A percentile compares a stretch with the other conserved stretches of the same genome.
Conservation (phyloP, 75 land plant genomes). For the Selaginella moellendorffii region DNA sequence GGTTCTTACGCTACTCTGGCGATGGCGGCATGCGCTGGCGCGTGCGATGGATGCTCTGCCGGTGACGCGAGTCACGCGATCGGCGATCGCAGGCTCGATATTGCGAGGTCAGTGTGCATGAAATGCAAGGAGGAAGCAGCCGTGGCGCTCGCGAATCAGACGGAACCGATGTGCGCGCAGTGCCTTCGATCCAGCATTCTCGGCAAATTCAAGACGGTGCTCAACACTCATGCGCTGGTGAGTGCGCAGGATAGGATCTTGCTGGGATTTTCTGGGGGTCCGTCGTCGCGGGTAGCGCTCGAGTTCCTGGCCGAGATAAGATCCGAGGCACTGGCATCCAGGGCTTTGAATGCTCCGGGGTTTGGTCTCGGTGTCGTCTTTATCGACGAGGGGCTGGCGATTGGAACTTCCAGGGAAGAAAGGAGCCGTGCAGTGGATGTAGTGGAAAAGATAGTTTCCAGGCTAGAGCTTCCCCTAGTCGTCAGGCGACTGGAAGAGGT, state of each 20-base stretch:
- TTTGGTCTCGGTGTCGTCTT: slow-evolving; percentile 82
- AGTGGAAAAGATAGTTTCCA: slow-evolving; percentile 39
- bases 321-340: slow-evolving; percentile 58
- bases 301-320: slow-evolving; percentile 84
- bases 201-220: slow-evolving; percentile 69
- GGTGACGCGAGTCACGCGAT: no score
- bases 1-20: no score
- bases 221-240: slow-evolving; percentile 58
- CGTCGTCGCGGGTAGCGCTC: slow-evolving; percentile 72
- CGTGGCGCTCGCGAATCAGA: not conserved
- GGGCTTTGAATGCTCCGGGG: slow-evolving; percentile 40
- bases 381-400: slow-evolving; percentile 46
- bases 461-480: slow-evolving; percentile 33
- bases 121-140: not conserved
- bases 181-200: slow-evolving; percentile 49
- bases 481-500: slow-evolving; percentile 41
- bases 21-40: no score
- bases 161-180: not conserved
- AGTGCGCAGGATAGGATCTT: slow-evolving; percentile 59
- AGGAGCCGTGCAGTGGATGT: slow-evolving; percentile 23
- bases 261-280: slow-evolving; percentile 84
- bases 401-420: slow-evolving; percentile 15
- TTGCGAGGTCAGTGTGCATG: not conserved
- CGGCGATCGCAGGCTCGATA: no score
- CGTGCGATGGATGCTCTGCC: no score